These are phyloP conservation scores for Ambrosiella beaveri DNA, from an alignment of 2,329 filamentous ascomycete species.

Conservation along the genomic window DNA sequence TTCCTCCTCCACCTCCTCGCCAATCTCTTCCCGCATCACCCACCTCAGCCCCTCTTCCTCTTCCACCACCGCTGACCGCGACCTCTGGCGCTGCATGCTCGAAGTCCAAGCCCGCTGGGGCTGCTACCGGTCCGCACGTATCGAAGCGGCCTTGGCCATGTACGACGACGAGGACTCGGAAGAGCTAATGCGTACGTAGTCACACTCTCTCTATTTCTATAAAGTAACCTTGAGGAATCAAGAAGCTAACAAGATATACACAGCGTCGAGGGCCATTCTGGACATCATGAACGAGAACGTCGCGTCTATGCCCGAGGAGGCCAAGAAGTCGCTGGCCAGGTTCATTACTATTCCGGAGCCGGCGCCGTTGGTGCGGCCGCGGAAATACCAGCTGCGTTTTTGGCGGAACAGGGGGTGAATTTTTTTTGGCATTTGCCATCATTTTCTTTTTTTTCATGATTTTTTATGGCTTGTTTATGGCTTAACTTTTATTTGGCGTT, in stretches of 20 bases:
- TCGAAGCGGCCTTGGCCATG: constrained; percentile 28
- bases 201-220: not conserved
- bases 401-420: constrained; percentile 13
- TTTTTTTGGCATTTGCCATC: not conserved
- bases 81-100: constrained; percentile 32
- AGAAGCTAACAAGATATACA: not conserved
- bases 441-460: not conserved
- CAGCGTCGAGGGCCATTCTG: constrained; percentile 16
- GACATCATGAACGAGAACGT: constrained; percentile 16
- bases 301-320: constrained; percentile 16
- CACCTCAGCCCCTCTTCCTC: not conserved
- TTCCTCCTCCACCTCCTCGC: not conserved
- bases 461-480: not conserved
- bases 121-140: constrained; percentile 32
- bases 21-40: not conserved
- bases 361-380: constrained; percentile 6
- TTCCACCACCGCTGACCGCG: constrained; percentile 11
- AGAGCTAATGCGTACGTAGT: constrained; percentile 28
- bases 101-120: constrained; percentile 29
- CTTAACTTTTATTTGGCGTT: too few species aligned
- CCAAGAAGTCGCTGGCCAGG: constrained; percentile 14
- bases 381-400: constrained; percentile 15
- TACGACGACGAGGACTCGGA: constrained; percentile 16
- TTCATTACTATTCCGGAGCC: constrained; percentile 14
- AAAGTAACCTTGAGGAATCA: not conserved